Evolutionary conservation across 1,284 basidiomycete genomes (phyloP).

Genomic region (Moesziomyces sp.): DNA sequence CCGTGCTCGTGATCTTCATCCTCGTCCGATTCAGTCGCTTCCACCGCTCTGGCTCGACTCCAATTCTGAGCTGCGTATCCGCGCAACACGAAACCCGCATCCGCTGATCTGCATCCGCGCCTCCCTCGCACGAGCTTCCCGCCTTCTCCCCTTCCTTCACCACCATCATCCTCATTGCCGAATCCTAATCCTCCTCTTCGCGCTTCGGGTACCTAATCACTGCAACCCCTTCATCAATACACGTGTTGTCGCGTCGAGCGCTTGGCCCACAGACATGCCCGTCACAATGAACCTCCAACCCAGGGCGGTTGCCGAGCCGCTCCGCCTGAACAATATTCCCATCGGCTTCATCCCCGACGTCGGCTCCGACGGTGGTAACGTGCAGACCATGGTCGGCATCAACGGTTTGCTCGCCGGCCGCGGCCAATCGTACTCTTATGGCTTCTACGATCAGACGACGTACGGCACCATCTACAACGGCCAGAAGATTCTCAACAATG

Average conservation of each 20-base stretch:
- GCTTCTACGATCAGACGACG: slow-evolving; percentile 67
- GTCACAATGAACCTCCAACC: slow-evolving; percentile 15
- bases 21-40: neutral
- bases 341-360: slow-evolving; percentile 59
- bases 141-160: neutral
- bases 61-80: neutral
- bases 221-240: neutral
- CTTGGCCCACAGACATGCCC: slow-evolving; percentile 22
- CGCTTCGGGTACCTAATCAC: neutral
- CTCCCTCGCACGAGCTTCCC: slow-evolving; percentile 5
- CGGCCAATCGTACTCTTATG: slow-evolving; percentile 36
- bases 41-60: too few relatives aligned
- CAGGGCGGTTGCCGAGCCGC: slow-evolving; percentile 26
- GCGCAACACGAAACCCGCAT: neutral
- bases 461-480: slow-evolving; percentile 66
- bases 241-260: neutral
- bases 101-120: neutral
- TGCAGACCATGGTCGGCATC: slow-evolving; percentile 51
- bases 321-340: slow-evolving; percentile 39
- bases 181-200: neutral
- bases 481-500: slow-evolving; percentile 59
- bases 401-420: slow-evolving; percentile 31
- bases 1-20: neutral
- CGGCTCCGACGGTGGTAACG: slow-evolving; percentile 53
- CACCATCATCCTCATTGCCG: neutral